phyloP scores from a whole-genome alignment of 2,329 filamentous ascomycete genomes.

The Epichloe amarillans region DNA sequence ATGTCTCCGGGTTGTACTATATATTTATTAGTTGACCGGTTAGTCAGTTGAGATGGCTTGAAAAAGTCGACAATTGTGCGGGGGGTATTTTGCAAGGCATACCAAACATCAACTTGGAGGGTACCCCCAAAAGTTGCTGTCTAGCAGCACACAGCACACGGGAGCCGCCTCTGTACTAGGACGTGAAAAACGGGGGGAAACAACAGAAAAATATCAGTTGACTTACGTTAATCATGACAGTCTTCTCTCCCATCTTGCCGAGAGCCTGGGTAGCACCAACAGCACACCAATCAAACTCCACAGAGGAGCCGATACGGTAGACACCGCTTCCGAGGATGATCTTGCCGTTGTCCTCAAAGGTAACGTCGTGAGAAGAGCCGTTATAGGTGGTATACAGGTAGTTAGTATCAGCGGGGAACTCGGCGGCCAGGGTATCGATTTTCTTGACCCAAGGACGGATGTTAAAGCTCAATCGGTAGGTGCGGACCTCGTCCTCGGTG shows the following conservation, averaged over 20 bases:
- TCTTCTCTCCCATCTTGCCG: conserved; percentile 84
- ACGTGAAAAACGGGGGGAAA: background rate
- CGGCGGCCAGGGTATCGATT: conserved; percentile 93
- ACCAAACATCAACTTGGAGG: no score
- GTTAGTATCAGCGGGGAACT: conserved; percentile 91
- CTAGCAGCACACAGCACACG: background rate
- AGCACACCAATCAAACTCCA: conserved; percentile 98
- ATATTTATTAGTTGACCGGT: conserved; percentile 2
- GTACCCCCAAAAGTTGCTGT: no score
- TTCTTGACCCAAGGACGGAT: conserved; percentile 96
- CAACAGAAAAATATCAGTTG: background rate
- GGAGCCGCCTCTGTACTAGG: no score
- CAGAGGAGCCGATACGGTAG: conserved; percentile 93
- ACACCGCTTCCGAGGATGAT: conserved; percentile 88
- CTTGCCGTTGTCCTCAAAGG: conserved; percentile 82
- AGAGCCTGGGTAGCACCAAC: conserved; percentile 80
- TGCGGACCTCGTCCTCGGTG: conserved; percentile 81
- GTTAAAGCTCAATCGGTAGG: conserved; percentile 69
- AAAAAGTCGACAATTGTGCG: no score
- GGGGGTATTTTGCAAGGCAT: no score
- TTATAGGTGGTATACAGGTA: conserved; percentile 98
- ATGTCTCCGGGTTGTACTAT: conserved; percentile 66
- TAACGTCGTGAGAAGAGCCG: conserved; percentile 82
- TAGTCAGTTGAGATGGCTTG: background rate
- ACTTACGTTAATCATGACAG: conserved; percentile 82